A percentile compares a stretch with the other conserved stretches of the same genome.
Conservation (phyloP, 805 yeast species). For the Zygoascus tannicola region DNA sequence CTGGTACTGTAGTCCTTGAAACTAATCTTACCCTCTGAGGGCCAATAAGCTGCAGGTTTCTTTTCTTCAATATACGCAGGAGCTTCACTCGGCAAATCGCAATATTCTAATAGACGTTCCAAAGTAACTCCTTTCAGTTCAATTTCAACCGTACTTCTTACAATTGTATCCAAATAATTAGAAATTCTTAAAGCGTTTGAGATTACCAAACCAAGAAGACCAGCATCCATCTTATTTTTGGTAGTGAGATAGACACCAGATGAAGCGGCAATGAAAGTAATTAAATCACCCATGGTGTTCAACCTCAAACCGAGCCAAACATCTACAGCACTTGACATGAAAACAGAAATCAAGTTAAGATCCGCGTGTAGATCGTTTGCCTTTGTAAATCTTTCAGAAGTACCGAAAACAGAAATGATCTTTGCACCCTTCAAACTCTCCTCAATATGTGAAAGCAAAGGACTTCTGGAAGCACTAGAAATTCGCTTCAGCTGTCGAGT, state of each 20-base stretch:
- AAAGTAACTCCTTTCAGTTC: slow-evolving; percentile 89
- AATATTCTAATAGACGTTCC: slow-evolving; percentile 39
- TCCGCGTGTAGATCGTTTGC: slow-evolving; percentile 43
- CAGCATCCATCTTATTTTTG: slow-evolving; percentile 50
- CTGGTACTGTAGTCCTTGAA: slow-evolving; percentile 61
- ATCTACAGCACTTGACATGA: slow-evolving; percentile 72
- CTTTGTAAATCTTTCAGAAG: slow-evolving; percentile 49
- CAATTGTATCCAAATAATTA: slow-evolving; percentile 81
- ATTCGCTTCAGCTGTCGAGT: slow-evolving; percentile 75
- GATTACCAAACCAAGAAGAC: slow-evolving; percentile 81
- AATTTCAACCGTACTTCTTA: slow-evolving; percentile 84
- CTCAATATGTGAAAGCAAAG: slow-evolving; percentile 73
- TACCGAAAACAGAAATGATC: slow-evolving; percentile 69
- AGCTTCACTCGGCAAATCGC: slow-evolving; percentile 47
- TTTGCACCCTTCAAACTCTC: slow-evolving; percentile 71
- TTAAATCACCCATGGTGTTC: slow-evolving; percentile 73
- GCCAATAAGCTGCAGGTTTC: slow-evolving; percentile 67
- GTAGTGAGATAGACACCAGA: slow-evolving; percentile 54
- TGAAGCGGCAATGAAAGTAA: slow-evolving; percentile 71
- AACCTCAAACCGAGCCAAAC: slow-evolving; percentile 90
- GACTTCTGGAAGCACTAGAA: slow-evolving; percentile 58
- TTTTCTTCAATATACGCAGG: slow-evolving; percentile 49
- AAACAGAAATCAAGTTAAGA: slow-evolving; percentile 69
- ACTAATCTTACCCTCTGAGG: slow-evolving; percentile 51
- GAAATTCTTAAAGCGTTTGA: slow-evolving; percentile 82